Evolutionary conservation across 495 filamentous ascomycete genomes (phyloP), one percentile per base, ranked within the genome.

Genomic region (Penicillium taxi): DNA sequence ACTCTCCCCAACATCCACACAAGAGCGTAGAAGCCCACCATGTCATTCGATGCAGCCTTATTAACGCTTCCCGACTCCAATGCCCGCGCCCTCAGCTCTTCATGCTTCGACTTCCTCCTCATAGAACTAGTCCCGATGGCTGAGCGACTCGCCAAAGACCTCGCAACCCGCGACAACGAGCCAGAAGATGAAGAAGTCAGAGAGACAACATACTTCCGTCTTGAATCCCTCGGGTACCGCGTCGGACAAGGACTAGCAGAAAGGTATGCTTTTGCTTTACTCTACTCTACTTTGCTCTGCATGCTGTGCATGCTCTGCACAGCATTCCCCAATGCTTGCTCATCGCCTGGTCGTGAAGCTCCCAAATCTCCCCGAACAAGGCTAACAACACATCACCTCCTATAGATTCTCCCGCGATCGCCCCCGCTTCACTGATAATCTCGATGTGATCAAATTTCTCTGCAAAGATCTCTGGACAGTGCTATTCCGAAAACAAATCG

Each of bases 391-490:
- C n/a, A 13, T 11, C 6, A 6, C 6, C 22, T 13, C 37, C 15
- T 12, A 39, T 47, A 94, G 89, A 39, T 95, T 96, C 67, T 86
- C 86, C 25, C 74, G 80, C 43, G 84, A 94, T 58, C 72, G 86
- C 28, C 85, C 91, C 26, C 80, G 87, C 28, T 91, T 94, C 60
- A 79, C 75, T 17, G 84, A 91, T 59, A 86, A 85, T 21, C 72
- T 94, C 14, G 86, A 91, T 50, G 81, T 85, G 18, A 96, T 98
- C 55, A 98, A 98, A 60, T 96, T 96, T 55, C 72, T 96, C 22
- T 98, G 91, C 73, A 98, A 96, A 60, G 93, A 98, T 56, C 63
- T 98, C 27, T 98, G 91, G 91, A 85, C 77, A 32, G 70, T 94
- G 26, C 73, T 96, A 21, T 98, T 95, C 61, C 71, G 86, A 58